phyloP scores from a whole-genome alignment of 2,329 filamentous ascomycete genomes.

The Metarhizium anisopliae region DNA sequence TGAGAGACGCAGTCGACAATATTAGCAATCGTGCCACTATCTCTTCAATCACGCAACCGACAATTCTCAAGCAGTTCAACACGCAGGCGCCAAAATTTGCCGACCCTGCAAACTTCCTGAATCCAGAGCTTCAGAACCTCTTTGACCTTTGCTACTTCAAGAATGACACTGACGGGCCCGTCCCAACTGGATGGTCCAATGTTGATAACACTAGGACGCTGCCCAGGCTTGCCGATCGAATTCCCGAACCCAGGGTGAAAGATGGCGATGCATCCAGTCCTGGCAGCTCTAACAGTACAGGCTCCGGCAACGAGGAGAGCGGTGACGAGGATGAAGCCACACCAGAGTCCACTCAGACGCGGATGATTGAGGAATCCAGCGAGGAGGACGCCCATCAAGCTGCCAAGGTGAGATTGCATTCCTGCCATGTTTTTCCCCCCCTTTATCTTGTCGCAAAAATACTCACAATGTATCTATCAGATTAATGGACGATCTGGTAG shows the following conservation, averaged over 20 bases:
- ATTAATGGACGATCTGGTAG: constrained; percentile 11
- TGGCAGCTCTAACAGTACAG: constrained; percentile 36
- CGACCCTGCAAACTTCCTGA: constrained; percentile 47
- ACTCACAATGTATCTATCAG: constrained; percentile 7
- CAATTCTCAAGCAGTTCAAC: constrained; percentile 38
- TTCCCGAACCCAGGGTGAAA: constrained; percentile 30
- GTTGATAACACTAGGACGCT: constrained; percentile 51
- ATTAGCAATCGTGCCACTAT: constrained; percentile 19
- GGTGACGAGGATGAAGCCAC: constrained; percentile 40
- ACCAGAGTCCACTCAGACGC: constrained; percentile 29
- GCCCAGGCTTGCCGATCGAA: constrained; percentile 40
- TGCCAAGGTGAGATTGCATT: constrained; percentile 14
- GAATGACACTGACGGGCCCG: constrained; percentile 40
- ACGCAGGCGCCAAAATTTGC: constrained; percentile 43
- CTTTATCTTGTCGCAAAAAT: not conserved
- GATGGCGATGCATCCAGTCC: constrained; percentile 42
- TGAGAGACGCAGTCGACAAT: constrained; percentile 51
- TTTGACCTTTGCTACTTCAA: constrained; percentile 68
- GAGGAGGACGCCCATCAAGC: constrained; percentile 37
- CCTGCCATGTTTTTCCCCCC: not conserved
- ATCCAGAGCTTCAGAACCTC: constrained; percentile 55
- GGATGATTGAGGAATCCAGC: constrained; percentile 51
- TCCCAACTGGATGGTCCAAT: constrained; percentile 63
- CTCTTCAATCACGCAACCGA: constrained; percentile 13
- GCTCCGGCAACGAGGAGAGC: constrained; percentile 41